A percentile compares a stretch with the other conserved stretches of the same genome.
These are phyloP conservation scores for Moelleriella libera DNA, from an alignment of 2,329 filamentous ascomycete genomes.

Conservation along the genomic window DNA sequence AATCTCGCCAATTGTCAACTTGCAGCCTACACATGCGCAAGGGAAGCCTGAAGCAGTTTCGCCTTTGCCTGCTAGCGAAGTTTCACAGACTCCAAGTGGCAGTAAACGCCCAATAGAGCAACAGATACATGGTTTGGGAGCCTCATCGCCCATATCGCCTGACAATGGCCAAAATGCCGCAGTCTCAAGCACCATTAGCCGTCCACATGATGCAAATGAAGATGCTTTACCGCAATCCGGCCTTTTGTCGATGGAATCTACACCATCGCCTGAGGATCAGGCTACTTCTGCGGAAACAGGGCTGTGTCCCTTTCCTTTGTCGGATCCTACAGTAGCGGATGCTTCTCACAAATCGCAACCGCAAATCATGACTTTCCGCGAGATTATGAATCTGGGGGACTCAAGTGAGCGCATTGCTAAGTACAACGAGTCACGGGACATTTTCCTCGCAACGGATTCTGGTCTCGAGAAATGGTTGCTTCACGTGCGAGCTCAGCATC, in stretches of 20 bases:
- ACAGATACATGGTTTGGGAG: constrained; percentile 17
- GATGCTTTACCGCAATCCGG: constrained; percentile 22
- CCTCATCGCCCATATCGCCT: constrained; percentile 29
- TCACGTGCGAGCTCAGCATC: constrained; percentile 27
- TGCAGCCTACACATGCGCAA: not conserved
- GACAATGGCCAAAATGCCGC: constrained; percentile 15
- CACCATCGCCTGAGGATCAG: constrained; percentile 24
- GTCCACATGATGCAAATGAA: constrained; percentile 29
- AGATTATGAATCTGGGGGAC: constrained; percentile 59
- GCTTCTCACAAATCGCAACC: constrained; percentile 4
- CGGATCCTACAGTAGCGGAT: constrained; percentile 2
- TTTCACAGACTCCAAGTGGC: not conserved
- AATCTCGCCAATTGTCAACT: not conserved
- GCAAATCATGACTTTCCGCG: constrained; percentile 47
- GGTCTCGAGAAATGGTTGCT: constrained; percentile 51
- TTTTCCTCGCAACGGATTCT: constrained; percentile 59
- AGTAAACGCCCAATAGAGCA: not conserved
- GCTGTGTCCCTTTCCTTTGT: not conserved
- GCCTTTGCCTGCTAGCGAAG: not conserved
- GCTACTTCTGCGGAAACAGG: constrained; percentile 10
- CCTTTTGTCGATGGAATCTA: constrained; percentile 19
- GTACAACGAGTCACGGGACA: constrained; percentile 57
- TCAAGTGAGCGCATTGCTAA: constrained; percentile 55
- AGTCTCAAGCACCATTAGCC: constrained; percentile 11
- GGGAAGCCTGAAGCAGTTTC: not conserved